Conservation (phyloP, 2,329 filamentous ascomycete genomes). For the Dichotomopilus funicola region DNA sequence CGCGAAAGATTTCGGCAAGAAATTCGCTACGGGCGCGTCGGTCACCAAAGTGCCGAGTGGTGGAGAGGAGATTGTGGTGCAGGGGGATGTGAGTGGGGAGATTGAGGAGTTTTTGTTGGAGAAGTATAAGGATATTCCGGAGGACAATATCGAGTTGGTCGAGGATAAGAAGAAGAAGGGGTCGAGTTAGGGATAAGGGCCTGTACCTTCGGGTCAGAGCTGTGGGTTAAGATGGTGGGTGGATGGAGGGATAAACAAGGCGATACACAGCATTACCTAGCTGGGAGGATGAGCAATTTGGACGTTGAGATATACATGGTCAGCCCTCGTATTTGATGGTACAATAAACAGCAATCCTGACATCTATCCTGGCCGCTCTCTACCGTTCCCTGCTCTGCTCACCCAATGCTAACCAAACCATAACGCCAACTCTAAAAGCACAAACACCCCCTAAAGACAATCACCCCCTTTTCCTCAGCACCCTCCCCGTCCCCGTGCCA, state of each 20-base stretch:
- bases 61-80: conserved; percentile 94
- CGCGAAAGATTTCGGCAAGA: conserved; percentile 95
- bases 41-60: conserved; percentile 84
- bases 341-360: too few relatives aligned
- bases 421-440: not conserved
- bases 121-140: conserved; percentile 82
- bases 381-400: too few relatives aligned
- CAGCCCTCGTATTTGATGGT: too few relatives aligned
- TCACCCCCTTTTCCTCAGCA: conserved; percentile 46
- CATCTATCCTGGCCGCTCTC: too few relatives aligned
- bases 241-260: too few relatives aligned
- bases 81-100: conserved; percentile 94
- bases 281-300: too few relatives aligned
- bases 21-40: conserved; percentile 89
- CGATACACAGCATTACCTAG: too few relatives aligned
- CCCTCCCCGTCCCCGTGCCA: conserved; percentile 39
- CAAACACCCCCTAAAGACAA: not conserved
- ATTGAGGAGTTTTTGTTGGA: conserved; percentile 86
- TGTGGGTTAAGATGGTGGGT: too few relatives aligned
- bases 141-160: conserved; percentile 89
- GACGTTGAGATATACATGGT: too few relatives aligned
- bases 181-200: conserved; percentile 20
- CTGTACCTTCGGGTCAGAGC: too few relatives aligned
- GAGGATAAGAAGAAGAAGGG: conserved; percentile 96
- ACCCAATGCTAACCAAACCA: not conserved